Percentiles rank a stretch among this genome's conserved stretches.
Evolutionary conservation across 495 filamentous ascomycete genomes (phyloP).

Genomic region (Aspergillus asperescens): DNA sequence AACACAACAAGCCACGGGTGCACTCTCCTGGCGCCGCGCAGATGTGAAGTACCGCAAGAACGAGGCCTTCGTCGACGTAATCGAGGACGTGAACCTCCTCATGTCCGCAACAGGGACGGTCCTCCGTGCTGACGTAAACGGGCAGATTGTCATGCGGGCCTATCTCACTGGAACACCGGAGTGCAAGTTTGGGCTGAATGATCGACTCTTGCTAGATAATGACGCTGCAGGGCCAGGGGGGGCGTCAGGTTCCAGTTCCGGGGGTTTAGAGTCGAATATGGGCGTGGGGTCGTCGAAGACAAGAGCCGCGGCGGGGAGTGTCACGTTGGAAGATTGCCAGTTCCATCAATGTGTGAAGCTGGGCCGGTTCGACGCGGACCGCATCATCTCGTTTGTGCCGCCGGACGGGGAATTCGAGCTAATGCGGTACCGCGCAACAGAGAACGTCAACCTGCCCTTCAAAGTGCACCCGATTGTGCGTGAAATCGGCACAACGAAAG

Average conservation of each 20-base stretch:
- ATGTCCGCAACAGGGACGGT: conserved; percentile 96
- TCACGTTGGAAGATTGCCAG: conserved; percentile 96
- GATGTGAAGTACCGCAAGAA: conserved; percentile 99
- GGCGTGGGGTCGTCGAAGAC: conserved; percentile 56
- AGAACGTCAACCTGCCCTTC: conserved; percentile 98
- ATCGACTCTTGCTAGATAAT: conserved; percentile 78
- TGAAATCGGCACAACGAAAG: conserved; percentile 93
- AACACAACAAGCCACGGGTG: conserved; percentile 98
- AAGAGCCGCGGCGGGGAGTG: conserved; percentile 89
- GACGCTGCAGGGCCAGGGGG: conserved; percentile 25
- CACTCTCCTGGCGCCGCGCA: conserved; percentile 90
- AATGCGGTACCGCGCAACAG: conserved; percentile 98
- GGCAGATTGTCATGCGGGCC: conserved; percentile 97
- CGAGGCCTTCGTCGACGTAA: conserved; percentile 98
- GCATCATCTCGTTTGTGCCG: conserved; percentile 96
- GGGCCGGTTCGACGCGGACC: conserved; percentile 92
- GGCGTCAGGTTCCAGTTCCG: too few relatives aligned
- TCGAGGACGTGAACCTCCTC: conserved; percentile 97
- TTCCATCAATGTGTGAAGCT: conserved; percentile 99
- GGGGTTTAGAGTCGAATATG: too few relatives aligned
- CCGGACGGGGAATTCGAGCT: conserved; percentile 99
- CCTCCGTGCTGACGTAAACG: conserved; percentile 93
- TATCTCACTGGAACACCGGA: conserved; percentile 96
- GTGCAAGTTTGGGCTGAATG: conserved; percentile 99
- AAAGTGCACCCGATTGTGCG: conserved; percentile 98